Percentiles rank a stretch among this genome's conserved stretches.
Conservation (phyloP, 163 green algal genomes). For the Scenedesmus sp. region DNA sequence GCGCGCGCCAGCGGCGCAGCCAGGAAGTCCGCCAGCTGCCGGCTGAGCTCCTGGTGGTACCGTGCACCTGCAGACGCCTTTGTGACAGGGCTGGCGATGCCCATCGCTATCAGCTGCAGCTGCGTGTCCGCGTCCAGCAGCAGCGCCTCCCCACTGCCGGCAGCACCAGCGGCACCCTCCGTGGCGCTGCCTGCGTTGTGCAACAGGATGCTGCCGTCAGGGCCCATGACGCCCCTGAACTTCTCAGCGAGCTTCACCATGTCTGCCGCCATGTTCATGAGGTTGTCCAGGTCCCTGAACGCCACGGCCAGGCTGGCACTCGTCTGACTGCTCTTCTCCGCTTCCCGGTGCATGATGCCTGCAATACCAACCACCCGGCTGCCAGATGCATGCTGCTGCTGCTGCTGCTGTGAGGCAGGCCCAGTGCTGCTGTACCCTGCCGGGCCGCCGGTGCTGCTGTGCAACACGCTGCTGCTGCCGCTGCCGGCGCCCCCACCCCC, state of each 20-base stretch:
- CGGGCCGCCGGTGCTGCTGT: background rate
- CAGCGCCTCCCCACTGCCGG: background rate
- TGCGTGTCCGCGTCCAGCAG: slow-evolving; percentile 84
- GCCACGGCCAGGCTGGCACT: slow-evolving; percentile 76
- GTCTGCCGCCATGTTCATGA: slow-evolving; percentile 88
- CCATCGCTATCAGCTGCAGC: slow-evolving; percentile 89
- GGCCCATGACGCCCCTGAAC: slow-evolving; percentile 74
- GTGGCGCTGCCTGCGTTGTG: background rate
- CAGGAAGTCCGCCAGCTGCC: slow-evolving; percentile 94
- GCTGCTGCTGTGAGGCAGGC: background rate
- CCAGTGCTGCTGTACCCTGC: background rate
- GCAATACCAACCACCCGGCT: slow-evolving; percentile 69
- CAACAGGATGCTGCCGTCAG: slow-evolving; percentile 32
- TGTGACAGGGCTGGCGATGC: slow-evolving; percentile 93
- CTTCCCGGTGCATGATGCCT: slow-evolving; percentile 80
- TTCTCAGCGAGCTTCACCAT: slow-evolving; percentile 92
- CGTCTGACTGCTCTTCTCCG: slow-evolving; percentile 68
- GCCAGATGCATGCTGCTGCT: background rate
- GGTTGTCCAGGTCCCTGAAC: slow-evolving; percentile 84
- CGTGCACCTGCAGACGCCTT: slow-evolving; percentile 74
- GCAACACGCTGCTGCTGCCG: slow-evolving; percentile 10
- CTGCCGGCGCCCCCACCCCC: background rate
- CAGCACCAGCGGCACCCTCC: background rate
- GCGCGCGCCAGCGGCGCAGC: slow-evolving; percentile 48
- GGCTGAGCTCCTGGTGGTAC: slow-evolving; percentile 91